phyloP scores from a whole-genome alignment of 345 rosid genomes.

The Rubroshorea leprosula region DNA sequence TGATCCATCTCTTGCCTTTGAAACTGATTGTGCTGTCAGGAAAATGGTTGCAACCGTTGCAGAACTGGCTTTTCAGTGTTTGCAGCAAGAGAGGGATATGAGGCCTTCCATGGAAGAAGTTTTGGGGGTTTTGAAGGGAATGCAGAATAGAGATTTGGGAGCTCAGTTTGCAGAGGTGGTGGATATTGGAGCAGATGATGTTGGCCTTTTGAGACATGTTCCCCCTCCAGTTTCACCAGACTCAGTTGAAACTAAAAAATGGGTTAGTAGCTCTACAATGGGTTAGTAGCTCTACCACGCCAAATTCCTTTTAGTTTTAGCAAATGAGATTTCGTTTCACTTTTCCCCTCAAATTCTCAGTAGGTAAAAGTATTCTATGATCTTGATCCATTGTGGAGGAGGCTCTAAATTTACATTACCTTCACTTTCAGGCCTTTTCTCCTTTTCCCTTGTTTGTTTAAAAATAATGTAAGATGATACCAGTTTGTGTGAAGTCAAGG shows the following conservation, averaged over 20 bases:
- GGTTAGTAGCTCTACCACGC: conserved; percentile 40
- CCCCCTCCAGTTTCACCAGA: conserved; percentile 49
- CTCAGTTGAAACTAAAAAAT: conserved; percentile 45
- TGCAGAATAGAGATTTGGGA: conserved; percentile 28
- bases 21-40: conserved; percentile 32
- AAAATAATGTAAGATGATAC: too few relatives aligned
- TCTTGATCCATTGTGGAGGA: too few relatives aligned
- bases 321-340: background rate
- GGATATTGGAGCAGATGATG: conserved; percentile 37
- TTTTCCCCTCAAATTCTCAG: too few relatives aligned
- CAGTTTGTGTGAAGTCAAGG: too few relatives aligned
- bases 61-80: conserved; percentile 68
- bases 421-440: too few relatives aligned
- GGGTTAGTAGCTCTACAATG: too few relatives aligned
- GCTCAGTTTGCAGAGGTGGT: conserved; percentile 25
- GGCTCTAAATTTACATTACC: too few relatives aligned
- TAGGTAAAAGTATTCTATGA: too few relatives aligned
- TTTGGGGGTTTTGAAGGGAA: conserved; percentile 35
- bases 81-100: conserved; percentile 72
- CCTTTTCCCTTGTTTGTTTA: too few relatives aligned
- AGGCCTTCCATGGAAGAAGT: conserved; percentile 82
- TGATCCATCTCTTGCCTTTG: conserved; percentile 61
- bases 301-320: conserved; percentile 27
- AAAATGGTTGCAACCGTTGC: conserved; percentile 45
- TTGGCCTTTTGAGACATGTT: conserved; percentile 37